Conservation (phyloP, 805 yeast species). For the Kuraishia molischiana region DNA sequence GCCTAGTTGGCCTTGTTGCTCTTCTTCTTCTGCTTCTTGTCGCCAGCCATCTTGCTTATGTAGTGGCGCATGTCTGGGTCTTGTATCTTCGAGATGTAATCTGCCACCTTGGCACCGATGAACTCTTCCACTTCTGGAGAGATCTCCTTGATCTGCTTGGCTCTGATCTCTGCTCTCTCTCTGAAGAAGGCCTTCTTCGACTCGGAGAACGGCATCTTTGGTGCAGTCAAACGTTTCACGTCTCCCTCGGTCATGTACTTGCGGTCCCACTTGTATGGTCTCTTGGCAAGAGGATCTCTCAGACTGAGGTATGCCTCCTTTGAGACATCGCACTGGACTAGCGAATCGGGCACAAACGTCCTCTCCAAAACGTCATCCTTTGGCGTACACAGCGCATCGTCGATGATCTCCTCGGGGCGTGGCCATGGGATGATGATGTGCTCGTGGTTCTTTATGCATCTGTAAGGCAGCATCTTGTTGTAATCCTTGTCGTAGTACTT, state of each 20-base stretch:
- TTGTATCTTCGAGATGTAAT: slow-evolving; percentile 20
- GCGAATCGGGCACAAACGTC: slow-evolving; percentile 62
- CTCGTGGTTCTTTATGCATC: slow-evolving; percentile 65
- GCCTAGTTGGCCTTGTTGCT: background rate
- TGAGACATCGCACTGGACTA: slow-evolving; percentile 65
- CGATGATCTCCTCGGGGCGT: slow-evolving; percentile 48
- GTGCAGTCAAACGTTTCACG: slow-evolving; percentile 52
- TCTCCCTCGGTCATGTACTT: slow-evolving; percentile 46
- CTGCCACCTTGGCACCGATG: slow-evolving; percentile 30
- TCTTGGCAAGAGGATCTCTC: slow-evolving; percentile 67
- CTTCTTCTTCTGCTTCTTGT: slow-evolving; percentile 2
- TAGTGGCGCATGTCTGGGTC: slow-evolving; percentile 21
- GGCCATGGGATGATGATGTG: slow-evolving; percentile 87
- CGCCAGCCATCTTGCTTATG: slow-evolving; percentile 10
- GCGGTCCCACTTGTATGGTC: slow-evolving; percentile 45
- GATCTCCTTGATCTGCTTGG: slow-evolving; percentile 26
- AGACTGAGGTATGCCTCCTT: slow-evolving; percentile 51
- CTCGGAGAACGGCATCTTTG: slow-evolving; percentile 67
- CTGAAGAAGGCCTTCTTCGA: slow-evolving; percentile 51
- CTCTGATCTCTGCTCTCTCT: slow-evolving; percentile 39
- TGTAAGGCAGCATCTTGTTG: slow-evolving; percentile 63
- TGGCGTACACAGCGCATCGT: slow-evolving; percentile 48
- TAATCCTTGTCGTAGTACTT: slow-evolving; percentile 66
- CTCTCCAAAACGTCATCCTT: slow-evolving; percentile 54
- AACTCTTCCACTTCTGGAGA: slow-evolving; percentile 33